Base-by-base conservation (phyloP, 1,284 basidiomycete genomes). In the Phlebopus sp. region DNA sequence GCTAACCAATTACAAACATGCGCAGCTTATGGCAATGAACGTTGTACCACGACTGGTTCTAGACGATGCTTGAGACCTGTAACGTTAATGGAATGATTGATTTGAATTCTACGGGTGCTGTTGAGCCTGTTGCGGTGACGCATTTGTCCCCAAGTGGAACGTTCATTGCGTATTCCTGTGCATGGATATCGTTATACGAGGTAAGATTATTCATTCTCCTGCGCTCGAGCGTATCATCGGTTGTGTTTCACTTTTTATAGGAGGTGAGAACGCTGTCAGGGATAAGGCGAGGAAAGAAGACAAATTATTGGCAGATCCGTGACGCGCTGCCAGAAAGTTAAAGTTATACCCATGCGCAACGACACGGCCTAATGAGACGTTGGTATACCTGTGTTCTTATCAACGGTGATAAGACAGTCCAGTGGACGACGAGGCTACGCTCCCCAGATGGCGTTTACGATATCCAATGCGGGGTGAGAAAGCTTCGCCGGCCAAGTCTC, bases 11-110 rank as follows among this genome's bases (percentile, higher is more conserved):
- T 17, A 46, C 37, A 49, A 17, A 6, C 21, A 31, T 40, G 49
- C 54, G 47, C 57, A 92, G 91, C 70, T 94, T 60, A 92, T 95
- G 88, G 92, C 91, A 13, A 95, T 95, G 92, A 95, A 95, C 62
- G 85, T 95, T 38, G 85, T 95, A 37, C 92, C 92, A 44, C 84
- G 90, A 45, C 71, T 95, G 45, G 76, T 92, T 51, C 75, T 95
- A 50, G 91, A 91, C 59, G 88, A 91, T 68, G 87, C 87, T 52
- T 56, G 51, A 61, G 34, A 38, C 39, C 34, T 42, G 39, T 52
- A 42, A 38, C 40, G 36, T 27, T 36, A 23, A 40, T 44, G n/a
- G 37, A 40, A 15, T 55, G 29, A 44, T 49, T 34, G 21, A 43
- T 45, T 11, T 21, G 19, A n/a, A 25, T 19, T 18, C 14, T 21